Percentiles rank a stretch among this genome's conserved stretches.
Conservation (phyloP, 164 flowering plant species). For the Magnolia sinica region DNA sequence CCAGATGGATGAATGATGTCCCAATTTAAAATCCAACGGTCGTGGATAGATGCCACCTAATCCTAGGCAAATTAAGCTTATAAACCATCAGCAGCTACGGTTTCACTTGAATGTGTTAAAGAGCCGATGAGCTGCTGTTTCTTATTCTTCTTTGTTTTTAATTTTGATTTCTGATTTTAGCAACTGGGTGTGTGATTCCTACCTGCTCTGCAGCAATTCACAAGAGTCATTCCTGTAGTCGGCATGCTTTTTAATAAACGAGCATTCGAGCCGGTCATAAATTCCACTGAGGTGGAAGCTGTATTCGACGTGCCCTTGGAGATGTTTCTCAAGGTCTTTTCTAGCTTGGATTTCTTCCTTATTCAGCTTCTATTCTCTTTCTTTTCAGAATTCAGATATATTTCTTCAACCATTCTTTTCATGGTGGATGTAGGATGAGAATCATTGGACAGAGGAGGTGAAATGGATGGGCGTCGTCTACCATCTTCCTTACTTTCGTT, state of each 20-base stretch:
- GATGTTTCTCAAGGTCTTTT: conserved; percentile 77
- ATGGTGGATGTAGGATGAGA: conserved; percentile 58
- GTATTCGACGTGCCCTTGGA: conserved; percentile 89
- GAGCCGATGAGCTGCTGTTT: neutral
- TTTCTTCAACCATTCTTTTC: neutral
- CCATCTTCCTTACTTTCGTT: conserved; percentile 68
- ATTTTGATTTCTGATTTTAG: neutral
- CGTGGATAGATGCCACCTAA: neutral
- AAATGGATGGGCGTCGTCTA: conserved; percentile 75
- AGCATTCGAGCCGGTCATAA: conserved; percentile 58
- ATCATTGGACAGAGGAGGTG: conserved; percentile 55
- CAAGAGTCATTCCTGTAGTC: conserved; percentile 77
- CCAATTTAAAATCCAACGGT: neutral
- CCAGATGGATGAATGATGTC: neutral
- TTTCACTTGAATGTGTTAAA: neutral
- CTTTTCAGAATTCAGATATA: neutral
- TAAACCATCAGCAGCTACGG: neutral
- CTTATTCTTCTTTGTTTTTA: no score
- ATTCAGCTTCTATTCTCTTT: neutral
- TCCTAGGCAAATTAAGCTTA: neutral
- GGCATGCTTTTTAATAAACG: conserved; percentile 64
- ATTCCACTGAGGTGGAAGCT: conserved; percentile 73
- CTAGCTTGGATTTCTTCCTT: neutral
- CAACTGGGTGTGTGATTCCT: conserved; percentile 7
- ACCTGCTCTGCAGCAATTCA: conserved; percentile 48